Evolutionary conservation across 2,329 filamentous ascomycete species (phyloP), one percentile per base, ranked within the genome.

Genomic region (Aspergillus sp.): DNA sequence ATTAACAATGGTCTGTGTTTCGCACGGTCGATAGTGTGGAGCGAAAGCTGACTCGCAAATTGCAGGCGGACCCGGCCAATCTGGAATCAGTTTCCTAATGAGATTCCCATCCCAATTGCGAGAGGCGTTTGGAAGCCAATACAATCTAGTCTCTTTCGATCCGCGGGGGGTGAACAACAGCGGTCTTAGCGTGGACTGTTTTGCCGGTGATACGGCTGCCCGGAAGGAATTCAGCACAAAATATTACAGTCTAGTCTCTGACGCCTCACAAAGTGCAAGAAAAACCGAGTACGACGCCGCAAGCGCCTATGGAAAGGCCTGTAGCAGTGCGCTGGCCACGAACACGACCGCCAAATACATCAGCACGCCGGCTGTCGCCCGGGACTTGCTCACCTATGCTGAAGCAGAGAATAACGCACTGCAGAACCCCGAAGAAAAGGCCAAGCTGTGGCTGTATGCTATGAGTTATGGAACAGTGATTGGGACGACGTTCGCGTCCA

Each of bases 391-490:
- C 1, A 55, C 60, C 16, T 71, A 64, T 42, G 58, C 59, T 17
- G 50, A 67, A 16, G 63, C 64, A 5, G 55, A 64, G 41, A 49
- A 53, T 20, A 30, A 32, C 10, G 24, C 46, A 11, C 43, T 49
- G 4, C 45, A 45, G 10, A 51, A 50, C 24, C 17, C 42, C 14
- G 47, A 47, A 3, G 20, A 49, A 1, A 50, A 58, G 2, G 61
- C 62, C 2, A 58, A 58, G 30, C 26, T 54, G 9, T 50, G 38
- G 17, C 69, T 67, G 51, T 68, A 63, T 54, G 65, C 60, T 4
- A 58, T 70, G 36, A 70, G 65, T 33, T 76, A 74, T 51, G 73
- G 73, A 11, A 68, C 71, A 1, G 57, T 71, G 3, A 60, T 76
- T 1, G 74, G 74, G 3, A 62, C 65, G 2, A 76, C 73, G 0